Evolutionary conservation across 2,329 filamentous ascomycete species (phyloP), one percentile per base, ranked within the genome.

Genomic region (Aspergillus floridensis): DNA sequence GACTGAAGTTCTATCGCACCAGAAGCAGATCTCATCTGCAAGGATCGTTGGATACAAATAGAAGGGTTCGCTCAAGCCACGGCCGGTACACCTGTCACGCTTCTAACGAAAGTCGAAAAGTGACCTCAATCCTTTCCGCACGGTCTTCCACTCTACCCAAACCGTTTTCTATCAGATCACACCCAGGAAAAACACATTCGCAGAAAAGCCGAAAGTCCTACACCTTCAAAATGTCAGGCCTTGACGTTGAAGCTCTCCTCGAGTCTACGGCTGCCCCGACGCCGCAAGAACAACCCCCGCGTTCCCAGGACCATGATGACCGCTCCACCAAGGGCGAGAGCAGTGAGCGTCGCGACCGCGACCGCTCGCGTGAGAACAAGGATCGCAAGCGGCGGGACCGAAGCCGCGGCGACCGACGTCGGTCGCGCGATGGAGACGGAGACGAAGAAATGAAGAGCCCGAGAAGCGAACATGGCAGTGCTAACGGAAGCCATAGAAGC

Each of bases 221-320:
- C 60, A 66, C 61, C 61, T 66, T 64, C 77, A 80, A 68, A 68
- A 89, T 89, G 87, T 87, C 87, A 74, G 83, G 83, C 75, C 80
- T 88, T 67, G 92, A 96, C 73, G 91, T 97, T 69, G 93, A 97
- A 82, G 91, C 92, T 66, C 85, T 97, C 65, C 87, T 97, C 68
- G 92, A 96, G 77, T 91, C 90, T 54, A 91, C 90, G 63, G 91
- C 90, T 55, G 88, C 87, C 73, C 81, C 82, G 50, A 65, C 68
- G 49, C 67, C 73, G 48, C 70, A 73, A 50, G 66, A 74, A 19
- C 59, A 74, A 19, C 59, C 72, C 44, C 67, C 71, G 60, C 70
- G 71, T 31, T 65, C 76, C 66, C 84, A 86, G 63, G 84, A 86
- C 64, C 79, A 81, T 65, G 85, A 87, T 66, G 79, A 82, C 69